Percentiles rank a stretch among this genome's conserved stretches.
Evolutionary conservation across 371 early-diverging fungal species (phyloP).

Genomic region (Mucor piriformis): DNA sequence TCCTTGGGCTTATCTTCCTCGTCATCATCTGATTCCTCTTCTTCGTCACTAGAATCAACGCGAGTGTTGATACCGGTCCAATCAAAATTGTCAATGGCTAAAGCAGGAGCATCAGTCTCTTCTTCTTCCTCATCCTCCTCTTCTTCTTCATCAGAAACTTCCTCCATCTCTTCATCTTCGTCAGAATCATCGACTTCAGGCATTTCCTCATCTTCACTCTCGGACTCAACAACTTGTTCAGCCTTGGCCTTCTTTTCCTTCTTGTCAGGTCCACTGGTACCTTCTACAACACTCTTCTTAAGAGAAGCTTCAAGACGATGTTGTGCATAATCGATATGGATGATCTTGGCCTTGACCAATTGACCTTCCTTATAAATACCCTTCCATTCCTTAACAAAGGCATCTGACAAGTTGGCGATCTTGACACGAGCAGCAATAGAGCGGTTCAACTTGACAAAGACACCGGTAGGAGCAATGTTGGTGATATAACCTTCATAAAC

Average conservation of each 20-base stretch:
- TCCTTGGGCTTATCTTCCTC: slow-evolving; percentile 45
- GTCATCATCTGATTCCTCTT: slow-evolving; percentile 47
- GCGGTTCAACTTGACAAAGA: slow-evolving; percentile 75
- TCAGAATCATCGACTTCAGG: slow-evolving; percentile 47
- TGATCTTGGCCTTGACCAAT: slow-evolving; percentile 73
- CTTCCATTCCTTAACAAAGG: slow-evolving; percentile 84
- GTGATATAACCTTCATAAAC: slow-evolving; percentile 78
- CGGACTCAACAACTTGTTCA: slow-evolving; percentile 34
- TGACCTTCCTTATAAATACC: slow-evolving; percentile 70
- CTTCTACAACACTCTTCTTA: slow-evolving; percentile 49
- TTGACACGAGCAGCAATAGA: slow-evolving; percentile 76
- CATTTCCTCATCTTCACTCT: slow-evolving; percentile 46
- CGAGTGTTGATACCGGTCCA: slow-evolving; percentile 58
- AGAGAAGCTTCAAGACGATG: slow-evolving; percentile 68
- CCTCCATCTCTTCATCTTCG: slow-evolving; percentile 47
- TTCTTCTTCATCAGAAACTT: slow-evolving; percentile 48
- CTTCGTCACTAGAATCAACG: slow-evolving; percentile 40
- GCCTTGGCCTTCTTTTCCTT: slow-evolving; percentile 35
- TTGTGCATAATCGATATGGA: slow-evolving; percentile 61
- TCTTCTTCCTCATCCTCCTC: slow-evolving; percentile 52
- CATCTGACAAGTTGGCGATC: slow-evolving; percentile 87
- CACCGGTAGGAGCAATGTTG: slow-evolving; percentile 72
- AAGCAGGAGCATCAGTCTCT: slow-evolving; percentile 34
- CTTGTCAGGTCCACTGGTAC: slow-evolving; percentile 31
- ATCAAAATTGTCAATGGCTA: slow-evolving; percentile 55